Percentiles rank a stretch among this genome's conserved stretches.
Evolutionary conservation across 2,329 filamentous ascomycete species (phyloP).

Genomic region (Pseudocercospora musae): DNA sequence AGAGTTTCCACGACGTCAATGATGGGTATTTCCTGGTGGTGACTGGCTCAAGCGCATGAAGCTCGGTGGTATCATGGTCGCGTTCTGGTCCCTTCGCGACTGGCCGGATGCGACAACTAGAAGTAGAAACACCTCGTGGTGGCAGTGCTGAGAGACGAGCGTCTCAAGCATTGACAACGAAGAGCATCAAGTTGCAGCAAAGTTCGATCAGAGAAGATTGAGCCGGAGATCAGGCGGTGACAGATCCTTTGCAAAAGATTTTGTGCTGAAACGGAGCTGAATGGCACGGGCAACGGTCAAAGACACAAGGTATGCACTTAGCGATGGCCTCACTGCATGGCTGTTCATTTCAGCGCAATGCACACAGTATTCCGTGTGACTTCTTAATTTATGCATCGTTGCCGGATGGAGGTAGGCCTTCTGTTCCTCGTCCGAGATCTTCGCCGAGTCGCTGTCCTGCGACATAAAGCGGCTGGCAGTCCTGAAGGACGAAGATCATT

Average conservation of each 20-base stretch:
- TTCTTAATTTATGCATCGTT: slow-evolving; percentile 12
- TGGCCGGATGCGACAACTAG: neutral
- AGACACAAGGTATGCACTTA: neutral
- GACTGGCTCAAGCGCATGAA: neutral
- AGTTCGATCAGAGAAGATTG: neutral
- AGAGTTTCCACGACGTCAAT: neutral
- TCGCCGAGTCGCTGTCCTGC: slow-evolving; percentile 32
- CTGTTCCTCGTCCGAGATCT: slow-evolving; percentile 28
- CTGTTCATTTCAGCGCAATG: neutral
- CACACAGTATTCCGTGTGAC: neutral
- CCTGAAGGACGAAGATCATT: slow-evolving; percentile 37
- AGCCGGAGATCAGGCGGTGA: neutral
- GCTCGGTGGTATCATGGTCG: neutral
- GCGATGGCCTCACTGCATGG: neutral
- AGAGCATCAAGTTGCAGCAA: neutral
- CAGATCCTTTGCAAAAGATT: neutral
- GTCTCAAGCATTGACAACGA: neutral
- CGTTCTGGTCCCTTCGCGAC: neutral
- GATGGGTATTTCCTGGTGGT: neutral
- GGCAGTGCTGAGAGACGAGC: neutral
- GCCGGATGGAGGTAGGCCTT: slow-evolving; percentile 17
- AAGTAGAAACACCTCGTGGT: neutral
- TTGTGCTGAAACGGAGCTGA: neutral
- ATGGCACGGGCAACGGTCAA: neutral
- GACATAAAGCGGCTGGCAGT: slow-evolving; percentile 30